phyloP scores from a whole-genome alignment of 345 rosid genomes.

The Heritiera fomes region DNA sequence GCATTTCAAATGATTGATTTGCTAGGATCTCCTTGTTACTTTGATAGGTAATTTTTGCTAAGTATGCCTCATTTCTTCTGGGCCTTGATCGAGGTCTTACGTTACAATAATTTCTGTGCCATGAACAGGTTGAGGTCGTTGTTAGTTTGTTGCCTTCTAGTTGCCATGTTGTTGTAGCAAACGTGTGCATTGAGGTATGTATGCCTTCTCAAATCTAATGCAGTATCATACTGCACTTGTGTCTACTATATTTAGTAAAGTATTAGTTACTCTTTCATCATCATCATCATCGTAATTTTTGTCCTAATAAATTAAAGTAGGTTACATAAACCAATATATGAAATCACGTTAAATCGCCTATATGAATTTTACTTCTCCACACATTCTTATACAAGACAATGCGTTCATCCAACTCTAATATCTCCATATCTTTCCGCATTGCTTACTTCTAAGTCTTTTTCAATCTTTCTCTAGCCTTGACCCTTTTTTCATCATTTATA shows the following conservation, averaged over 20 bases:
- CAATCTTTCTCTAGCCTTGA: no score
- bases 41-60: neutral
- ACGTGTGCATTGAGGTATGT: conserved; percentile 77
- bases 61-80: neutral
- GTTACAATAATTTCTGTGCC: conserved; percentile 5
- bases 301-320: no score
- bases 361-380: no score
- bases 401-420: no score
- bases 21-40: neutral
- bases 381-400: no score
- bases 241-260: neutral
- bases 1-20: neutral
- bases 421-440: no score
- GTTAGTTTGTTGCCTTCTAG: conserved; percentile 81
- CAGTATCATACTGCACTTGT: neutral
- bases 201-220: neutral
- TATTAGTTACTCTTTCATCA: no score
- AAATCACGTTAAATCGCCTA: no score
- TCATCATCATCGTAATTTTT: no score
- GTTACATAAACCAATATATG: no score
- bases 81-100: neutral
- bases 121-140: conserved; percentile 78
- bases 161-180: conserved; percentile 69
- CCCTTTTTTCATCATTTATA: no score
- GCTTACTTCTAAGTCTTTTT: no score